Evolutionary conservation across 257 asterid species (phyloP).

Genomic region (Solanum corneliomulleri): DNA sequence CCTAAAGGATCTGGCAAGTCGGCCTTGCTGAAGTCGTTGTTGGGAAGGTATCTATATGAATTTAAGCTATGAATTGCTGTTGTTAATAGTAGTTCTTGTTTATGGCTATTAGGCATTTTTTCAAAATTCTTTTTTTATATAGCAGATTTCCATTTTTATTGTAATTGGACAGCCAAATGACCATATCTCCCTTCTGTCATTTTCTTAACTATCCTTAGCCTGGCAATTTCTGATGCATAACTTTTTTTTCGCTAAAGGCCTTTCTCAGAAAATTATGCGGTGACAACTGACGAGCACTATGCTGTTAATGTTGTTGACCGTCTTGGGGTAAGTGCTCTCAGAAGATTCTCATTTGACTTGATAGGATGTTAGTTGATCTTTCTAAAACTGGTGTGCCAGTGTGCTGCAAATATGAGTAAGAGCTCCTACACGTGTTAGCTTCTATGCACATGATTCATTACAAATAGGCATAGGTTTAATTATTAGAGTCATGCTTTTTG

Average conservation of each 20-base stretch:
- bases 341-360: slow-evolving; percentile 1
- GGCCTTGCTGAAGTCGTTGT: slow-evolving; percentile 55
- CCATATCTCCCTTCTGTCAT: not conserved
- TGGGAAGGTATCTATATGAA: slow-evolving; percentile 59
- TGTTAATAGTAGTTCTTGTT: not conserved
- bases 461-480: not conserved
- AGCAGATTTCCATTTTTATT: not conserved
- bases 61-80: not conserved
- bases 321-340: slow-evolving; percentile 47
- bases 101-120: not conserved
- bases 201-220: not conserved
- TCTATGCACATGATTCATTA: not conserved
- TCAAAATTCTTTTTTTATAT: not conserved
- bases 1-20: slow-evolving; percentile 87
- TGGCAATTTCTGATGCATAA: not conserved
- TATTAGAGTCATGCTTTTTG: not conserved
- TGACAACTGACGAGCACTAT: slow-evolving; percentile 46
- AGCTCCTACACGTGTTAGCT: not conserved
- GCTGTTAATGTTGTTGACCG: slow-evolving; percentile 61
- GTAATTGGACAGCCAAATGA: not conserved
- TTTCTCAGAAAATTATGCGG: slow-evolving; percentile 57
- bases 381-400: not conserved
- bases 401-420: not conserved
- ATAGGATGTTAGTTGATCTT: not conserved
- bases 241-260: slow-evolving; percentile 48